Conservation (phyloP, 176 grass and related monocot genomes). For the Oryza officinalis region DNA sequence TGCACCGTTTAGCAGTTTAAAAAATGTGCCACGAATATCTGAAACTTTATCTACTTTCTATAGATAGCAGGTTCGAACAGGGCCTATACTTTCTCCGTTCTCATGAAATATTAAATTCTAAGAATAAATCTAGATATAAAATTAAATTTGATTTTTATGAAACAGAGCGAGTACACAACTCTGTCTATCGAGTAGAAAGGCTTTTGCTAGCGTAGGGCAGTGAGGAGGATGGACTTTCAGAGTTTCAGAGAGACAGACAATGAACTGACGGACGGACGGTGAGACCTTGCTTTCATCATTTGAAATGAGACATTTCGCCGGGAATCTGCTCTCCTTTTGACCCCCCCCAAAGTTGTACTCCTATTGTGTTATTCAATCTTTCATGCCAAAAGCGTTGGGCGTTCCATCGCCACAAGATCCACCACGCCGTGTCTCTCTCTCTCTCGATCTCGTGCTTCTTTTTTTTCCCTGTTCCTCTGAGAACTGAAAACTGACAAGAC, state of each 20-base stretch:
- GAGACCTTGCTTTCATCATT: constrained; percentile 16
- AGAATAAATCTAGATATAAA: too few relatives aligned
- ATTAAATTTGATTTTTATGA: too few relatives aligned
- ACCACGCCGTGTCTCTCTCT: constrained; percentile 25
- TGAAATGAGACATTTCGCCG: neutral
- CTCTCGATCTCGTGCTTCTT: constrained; percentile 8
- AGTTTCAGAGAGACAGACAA: neutral
- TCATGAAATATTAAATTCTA: too few relatives aligned
- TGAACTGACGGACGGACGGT: neutral
- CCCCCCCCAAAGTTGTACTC: neutral
- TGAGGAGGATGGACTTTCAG: neutral
- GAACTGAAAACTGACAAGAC: neutral
- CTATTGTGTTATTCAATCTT: neutral
- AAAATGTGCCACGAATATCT: too few relatives aligned
- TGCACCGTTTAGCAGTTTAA: too few relatives aligned
- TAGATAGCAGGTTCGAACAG: too few relatives aligned
- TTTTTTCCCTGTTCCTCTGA: neutral
- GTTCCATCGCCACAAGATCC: constrained; percentile 32
- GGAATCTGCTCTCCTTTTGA: neutral
- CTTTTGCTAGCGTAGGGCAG: neutral
- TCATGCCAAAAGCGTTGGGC: neutral
- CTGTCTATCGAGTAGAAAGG: neutral
- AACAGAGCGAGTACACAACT: too few relatives aligned
- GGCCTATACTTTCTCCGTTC: too few relatives aligned
- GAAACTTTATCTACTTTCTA: too few relatives aligned